Percentiles rank a stretch among this genome's conserved stretches.
Evolutionary conservation across 1,284 basidiomycete species (phyloP).

Genomic region (Boletellus dicymbophilus): DNA sequence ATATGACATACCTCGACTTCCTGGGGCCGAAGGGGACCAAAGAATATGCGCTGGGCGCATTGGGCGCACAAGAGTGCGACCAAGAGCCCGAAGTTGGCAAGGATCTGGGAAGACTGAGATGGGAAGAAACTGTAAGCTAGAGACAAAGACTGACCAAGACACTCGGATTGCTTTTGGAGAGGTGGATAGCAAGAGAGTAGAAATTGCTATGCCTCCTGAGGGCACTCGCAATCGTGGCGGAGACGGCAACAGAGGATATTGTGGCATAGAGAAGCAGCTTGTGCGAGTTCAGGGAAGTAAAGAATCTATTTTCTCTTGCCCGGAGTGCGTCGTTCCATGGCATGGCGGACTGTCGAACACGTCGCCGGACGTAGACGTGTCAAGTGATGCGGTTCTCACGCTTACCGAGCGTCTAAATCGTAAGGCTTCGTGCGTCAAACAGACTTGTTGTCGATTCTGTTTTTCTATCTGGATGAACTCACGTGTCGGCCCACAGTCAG

Average conservation of each 20-base stretch:
- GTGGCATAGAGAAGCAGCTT: conserved; percentile 70
- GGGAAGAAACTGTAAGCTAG: background rate
- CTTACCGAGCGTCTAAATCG: no score
- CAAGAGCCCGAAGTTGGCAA: conserved; percentile 92
- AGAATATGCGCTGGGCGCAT: conserved; percentile 86
- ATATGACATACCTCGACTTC: conserved; percentile 82
- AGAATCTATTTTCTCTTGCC: conserved; percentile 42
- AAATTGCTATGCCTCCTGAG: conserved; percentile 89
- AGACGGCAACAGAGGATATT: conserved; percentile 71
- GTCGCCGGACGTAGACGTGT: conserved; percentile 10
- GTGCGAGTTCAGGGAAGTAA: conserved; percentile 56
- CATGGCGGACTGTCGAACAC: conserved; percentile 16
- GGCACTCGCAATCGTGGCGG: conserved; percentile 75
- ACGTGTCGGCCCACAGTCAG: no score
- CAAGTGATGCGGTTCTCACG: conserved; percentile 14
- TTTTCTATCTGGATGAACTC: conserved; percentile 44
- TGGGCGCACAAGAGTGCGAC: conserved; percentile 77
- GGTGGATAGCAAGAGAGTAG: conserved; percentile 89
- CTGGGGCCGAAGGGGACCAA: conserved; percentile 84
- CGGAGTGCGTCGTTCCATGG: conserved; percentile 38
- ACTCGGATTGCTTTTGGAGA: conserved; percentile 91
- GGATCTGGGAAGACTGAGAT: conserved; percentile 55
- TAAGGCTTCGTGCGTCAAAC: no score
- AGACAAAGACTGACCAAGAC: conserved; percentile 65
- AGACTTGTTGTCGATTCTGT: conserved; percentile 58